Percentiles rank a stretch among this genome's conserved stretches.
Evolutionary conservation across 768 basidiomycete species (phyloP).

Genomic region (Lentinula sp.): DNA sequence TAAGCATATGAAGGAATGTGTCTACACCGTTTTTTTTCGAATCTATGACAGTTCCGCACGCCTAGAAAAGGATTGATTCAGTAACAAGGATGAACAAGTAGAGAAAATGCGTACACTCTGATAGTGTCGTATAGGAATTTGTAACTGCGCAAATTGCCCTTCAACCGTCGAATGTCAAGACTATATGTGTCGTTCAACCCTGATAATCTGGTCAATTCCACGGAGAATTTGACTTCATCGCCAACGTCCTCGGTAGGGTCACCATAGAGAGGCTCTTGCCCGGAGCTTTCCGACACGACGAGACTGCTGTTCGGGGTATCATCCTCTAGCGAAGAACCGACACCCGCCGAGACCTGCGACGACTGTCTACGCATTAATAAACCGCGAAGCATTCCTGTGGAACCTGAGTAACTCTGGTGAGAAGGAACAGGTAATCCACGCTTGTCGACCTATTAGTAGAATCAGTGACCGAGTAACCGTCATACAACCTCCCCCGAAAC

Average conservation of each 20-base stretch:
- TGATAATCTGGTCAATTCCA: slow-evolving; percentile 89
- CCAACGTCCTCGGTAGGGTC: slow-evolving; percentile 77
- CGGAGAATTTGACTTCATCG: slow-evolving; percentile 94
- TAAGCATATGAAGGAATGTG: neutral
- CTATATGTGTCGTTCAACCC: slow-evolving; percentile 87
- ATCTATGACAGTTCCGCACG: neutral
- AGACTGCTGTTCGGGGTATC: slow-evolving; percentile 33
- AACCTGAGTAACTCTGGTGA: slow-evolving; percentile 58
- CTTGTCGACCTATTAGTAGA: slow-evolving; percentile 66
- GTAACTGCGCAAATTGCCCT: slow-evolving; percentile 90
- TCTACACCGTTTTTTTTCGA: neutral
- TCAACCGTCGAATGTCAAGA: slow-evolving; percentile 86
- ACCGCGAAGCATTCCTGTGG: slow-evolving; percentile 80
- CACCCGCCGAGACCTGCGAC: slow-evolving; percentile 61
- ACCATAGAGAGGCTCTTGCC: slow-evolving; percentile 65
- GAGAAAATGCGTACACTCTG: slow-evolving; percentile 59
- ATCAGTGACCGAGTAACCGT: neutral
- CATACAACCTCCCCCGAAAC: slow-evolving; percentile 21
- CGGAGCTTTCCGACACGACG: slow-evolving; percentile 19
- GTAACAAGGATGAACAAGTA: neutral
- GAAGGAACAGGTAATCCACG: slow-evolving; percentile 84
- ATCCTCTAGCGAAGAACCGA: slow-evolving; percentile 39
- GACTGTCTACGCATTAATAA: slow-evolving; percentile 88
- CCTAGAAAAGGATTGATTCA: neutral
- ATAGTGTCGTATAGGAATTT: slow-evolving; percentile 87